A percentile compares a stretch with the other conserved stretches of the same genome.
These are phyloP conservation scores for Lactarius sanguifluus DNA, from an alignment of 768 basidiomycete genomes.

Conservation along the genomic window DNA sequence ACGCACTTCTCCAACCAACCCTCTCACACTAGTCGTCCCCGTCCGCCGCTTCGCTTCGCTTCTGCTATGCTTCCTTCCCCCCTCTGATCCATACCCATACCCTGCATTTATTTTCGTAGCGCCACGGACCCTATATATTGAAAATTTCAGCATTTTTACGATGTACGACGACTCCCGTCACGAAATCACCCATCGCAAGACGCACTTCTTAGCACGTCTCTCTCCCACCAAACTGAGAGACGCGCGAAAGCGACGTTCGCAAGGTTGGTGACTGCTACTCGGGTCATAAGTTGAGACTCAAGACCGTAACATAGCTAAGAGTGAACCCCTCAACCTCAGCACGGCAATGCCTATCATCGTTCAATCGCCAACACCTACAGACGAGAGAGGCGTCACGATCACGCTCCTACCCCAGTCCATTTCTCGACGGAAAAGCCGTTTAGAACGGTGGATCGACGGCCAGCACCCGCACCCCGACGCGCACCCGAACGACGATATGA, in stretches of 20 bases:
- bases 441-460: constrained; percentile 48
- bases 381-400: constrained; percentile 29
- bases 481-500: constrained; percentile 26
- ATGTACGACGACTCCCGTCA: constrained; percentile 25
- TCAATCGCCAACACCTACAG: constrained; percentile 27
- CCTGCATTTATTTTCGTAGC: not conserved
- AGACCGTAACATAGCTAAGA: constrained; percentile 1
- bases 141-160: constrained; percentile 4
- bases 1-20: constrained; percentile 13
- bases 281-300: not conserved
- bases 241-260: constrained; percentile 5
- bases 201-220: constrained; percentile 10
- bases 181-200: constrained; percentile 16
- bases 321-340: constrained; percentile 3
- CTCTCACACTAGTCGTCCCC: not conserved
- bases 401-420: constrained; percentile 29
- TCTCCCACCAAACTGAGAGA: constrained; percentile 8
- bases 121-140: constrained; percentile 24
- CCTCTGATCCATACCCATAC: constrained; percentile 12
- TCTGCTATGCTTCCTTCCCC: constrained; percentile 4
- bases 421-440: constrained; percentile 41
- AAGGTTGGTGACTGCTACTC: constrained; percentile 11
- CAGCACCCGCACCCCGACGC: constrained; percentile 36
- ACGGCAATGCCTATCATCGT: constrained; percentile 27
- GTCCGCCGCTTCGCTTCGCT: not conserved